phyloP scores from a whole-genome alignment of 1,139 yeast species.

The Debaryomyces nepalensis region DNA sequence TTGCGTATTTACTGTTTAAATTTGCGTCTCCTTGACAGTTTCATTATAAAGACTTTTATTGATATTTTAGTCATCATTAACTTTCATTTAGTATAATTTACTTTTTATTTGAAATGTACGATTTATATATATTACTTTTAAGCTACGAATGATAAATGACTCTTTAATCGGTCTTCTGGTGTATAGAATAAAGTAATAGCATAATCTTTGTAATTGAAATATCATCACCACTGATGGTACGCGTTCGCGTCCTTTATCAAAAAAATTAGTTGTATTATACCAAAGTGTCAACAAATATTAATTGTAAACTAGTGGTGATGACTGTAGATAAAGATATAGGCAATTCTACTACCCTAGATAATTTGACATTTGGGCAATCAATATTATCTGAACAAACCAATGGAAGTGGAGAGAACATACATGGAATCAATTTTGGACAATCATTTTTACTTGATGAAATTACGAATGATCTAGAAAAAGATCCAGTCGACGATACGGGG shows the following conservation, averaged over 20 bases:
- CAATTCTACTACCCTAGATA: conserved; percentile 14
- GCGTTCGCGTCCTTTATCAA: too few species aligned
- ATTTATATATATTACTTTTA: not conserved
- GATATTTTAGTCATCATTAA: not conserved
- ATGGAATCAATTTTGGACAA: not conserved
- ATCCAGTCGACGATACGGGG: not conserved
- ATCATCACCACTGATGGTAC: too few species aligned
- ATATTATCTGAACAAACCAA: conserved; percentile 17
- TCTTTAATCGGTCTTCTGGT: not conserved
- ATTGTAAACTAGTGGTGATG: not conserved
- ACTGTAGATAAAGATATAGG: conserved; percentile 3
- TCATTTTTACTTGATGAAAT: conserved; percentile 4
- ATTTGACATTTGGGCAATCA: conserved; percentile 20
- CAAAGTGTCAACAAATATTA: too few species aligned
- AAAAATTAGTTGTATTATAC: too few species aligned
- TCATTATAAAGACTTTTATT: conserved; percentile 6
- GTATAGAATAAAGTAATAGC: too few species aligned
- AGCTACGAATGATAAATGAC: not conserved
- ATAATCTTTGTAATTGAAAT: too few species aligned
- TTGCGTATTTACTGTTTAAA: not conserved
- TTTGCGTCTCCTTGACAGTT: conserved; percentile 1
- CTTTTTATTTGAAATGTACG: conserved; percentile 6
- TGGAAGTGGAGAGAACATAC: not conserved
- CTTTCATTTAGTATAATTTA: conserved; percentile 3
- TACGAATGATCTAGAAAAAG: not conserved